These are phyloP conservation scores for Eucalyptus dawsonii DNA, from an alignment of 345 rosid species.

Conservation along the genomic window DNA sequence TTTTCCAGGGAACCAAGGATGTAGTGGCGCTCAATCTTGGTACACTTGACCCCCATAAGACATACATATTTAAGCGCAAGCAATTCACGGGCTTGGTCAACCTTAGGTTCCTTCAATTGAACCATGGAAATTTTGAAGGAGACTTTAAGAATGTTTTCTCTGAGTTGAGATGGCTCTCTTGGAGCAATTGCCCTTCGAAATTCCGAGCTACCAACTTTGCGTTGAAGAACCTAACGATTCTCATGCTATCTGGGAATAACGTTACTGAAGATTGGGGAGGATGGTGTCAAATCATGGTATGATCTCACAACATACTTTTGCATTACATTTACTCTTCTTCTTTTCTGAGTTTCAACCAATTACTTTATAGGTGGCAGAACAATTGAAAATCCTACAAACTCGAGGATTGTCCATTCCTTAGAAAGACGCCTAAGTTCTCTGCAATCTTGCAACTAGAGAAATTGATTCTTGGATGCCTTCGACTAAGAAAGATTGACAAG, in stretches of 20 bases:
- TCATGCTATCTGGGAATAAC: not conserved
- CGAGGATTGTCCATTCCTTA: not conserved
- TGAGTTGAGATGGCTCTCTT: not conserved
- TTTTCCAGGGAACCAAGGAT: not conserved
- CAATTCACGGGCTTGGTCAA: not conserved
- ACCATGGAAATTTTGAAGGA: not conserved
- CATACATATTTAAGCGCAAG: not conserved
- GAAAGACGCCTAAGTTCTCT: rapidly evolving
- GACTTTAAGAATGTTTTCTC: not conserved
- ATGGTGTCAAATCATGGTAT: not conserved
- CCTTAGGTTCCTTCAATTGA: not conserved
- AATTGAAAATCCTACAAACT: not conserved
- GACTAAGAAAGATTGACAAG: not conserved
- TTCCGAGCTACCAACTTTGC: not conserved
- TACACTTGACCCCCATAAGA: rapidly evolving
- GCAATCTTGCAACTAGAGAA: rapidly evolving
- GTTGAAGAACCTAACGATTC: not conserved
- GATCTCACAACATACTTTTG: not conserved
- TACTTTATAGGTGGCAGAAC: not conserved
- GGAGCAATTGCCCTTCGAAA: not conserved
- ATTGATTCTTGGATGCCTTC: not conserved
- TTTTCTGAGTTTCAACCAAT: not conserved
- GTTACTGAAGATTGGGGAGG: not conserved
- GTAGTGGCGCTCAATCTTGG: not conserved
- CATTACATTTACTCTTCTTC: not conserved